Base-by-base conservation (phyloP, 805 yeast genomes). In the Kazachstania bromeliacearum region DNA sequence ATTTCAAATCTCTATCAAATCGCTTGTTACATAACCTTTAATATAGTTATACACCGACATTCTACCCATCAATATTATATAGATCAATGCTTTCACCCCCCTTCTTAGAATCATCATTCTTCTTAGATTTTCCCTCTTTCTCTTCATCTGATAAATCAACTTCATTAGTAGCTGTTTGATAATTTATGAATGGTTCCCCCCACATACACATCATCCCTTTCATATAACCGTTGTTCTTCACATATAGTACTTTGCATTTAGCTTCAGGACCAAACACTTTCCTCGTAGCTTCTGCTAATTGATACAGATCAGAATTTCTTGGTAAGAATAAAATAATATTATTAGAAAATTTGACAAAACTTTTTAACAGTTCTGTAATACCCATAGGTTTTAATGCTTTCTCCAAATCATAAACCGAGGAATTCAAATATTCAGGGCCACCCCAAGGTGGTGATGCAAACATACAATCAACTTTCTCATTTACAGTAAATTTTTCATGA, bases 391-490 rank as follows among this genome's bases (percentile, higher is more conserved):
- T 45, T 44, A 71, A 40, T 35, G 61, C 53, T 7, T 53, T 40
- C 26, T 59, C 57, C 16, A 79, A 53, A 44, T 78, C 77, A 54
- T 70, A 79, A 2, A 45, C 42, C 0, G 54, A 53, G n/a, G 57
- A 44, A 17, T 55, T 47, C 33, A 61, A 58, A 54, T 83, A 84
- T 2, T 58, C 52, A 0, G 85, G 81, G 0, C 95, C 94, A 23
- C 92, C 94, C 94, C 94, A 84, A 0, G 94, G 94, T 1, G 94
- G 94, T 1, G 89, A 79, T n/a, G 75, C 69, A 59, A 80, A 83
- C 7, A 75, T 66, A 34, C 77, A 63, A 40, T 55, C 54, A 13
- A 50, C 38, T 12, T 45, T 45, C 4, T 55, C 38, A 7, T 47
- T 43, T 7, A 41, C 36, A 20, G 52, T 44, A 18, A 42, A 43